phyloP scores from a whole-genome alignment of 1,284 basidiomycete genomes.

The Pyrrhoderma noxium region DNA sequence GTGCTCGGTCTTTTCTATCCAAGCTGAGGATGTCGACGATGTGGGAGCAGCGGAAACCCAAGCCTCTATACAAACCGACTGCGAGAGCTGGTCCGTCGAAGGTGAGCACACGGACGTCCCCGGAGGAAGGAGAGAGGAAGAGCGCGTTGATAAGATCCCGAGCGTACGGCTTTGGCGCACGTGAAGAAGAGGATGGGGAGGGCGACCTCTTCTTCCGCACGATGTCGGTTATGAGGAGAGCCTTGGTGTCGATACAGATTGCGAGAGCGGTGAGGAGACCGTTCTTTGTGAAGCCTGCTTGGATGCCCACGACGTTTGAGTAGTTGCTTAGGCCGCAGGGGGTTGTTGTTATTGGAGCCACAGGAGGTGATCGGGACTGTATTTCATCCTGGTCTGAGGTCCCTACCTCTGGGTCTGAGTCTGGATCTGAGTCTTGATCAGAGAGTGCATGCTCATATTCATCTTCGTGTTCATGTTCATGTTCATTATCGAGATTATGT shows the following conservation, averaged over 20 bases:
- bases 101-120: background rate
- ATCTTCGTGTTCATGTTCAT: no score
- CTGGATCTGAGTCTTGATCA: no score
- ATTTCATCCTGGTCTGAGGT: no score
- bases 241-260: background rate
- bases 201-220: background rate
- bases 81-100: slow-evolving; percentile 9
- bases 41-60: background rate
- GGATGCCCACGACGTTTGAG: background rate
- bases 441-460: no score
- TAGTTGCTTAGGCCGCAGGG: no score
- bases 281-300: slow-evolving; percentile 4
- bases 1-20: background rate
- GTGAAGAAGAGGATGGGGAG: no score
- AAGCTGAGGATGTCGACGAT: slow-evolving; percentile 9
- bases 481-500: no score
- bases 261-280: slow-evolving; percentile 2
- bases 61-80: background rate
- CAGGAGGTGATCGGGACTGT: no score
- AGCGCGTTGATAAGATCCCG: no score
- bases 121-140: background rate
- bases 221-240: slow-evolving; percentile 7
- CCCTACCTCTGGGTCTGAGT: no score
- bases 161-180: no score
- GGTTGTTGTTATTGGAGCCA: no score